phyloP scores from a whole-genome alignment of 2,329 filamentous ascomycete genomes.

The Sporothrix euskadiensis region DNA sequence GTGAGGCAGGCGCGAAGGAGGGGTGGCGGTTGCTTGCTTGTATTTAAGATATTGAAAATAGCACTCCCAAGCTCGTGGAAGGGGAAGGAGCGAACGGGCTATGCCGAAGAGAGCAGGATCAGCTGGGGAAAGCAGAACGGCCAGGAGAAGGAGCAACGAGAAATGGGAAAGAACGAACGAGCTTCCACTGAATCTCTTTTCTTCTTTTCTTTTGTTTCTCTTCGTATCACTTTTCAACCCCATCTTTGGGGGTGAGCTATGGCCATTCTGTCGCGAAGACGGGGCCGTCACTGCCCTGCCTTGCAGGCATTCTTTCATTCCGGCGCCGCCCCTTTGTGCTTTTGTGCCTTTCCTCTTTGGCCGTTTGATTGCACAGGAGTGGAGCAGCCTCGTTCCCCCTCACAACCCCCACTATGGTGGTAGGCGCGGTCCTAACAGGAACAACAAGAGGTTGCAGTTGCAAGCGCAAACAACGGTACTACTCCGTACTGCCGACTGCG shows the following conservation, averaged over 20 bases:
- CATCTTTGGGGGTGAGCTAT: neutral
- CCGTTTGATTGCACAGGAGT: conserved; percentile 19
- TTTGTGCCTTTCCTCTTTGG: neutral
- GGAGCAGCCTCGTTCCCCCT: conserved; percentile 19
- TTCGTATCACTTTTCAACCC: neutral
- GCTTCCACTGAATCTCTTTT: neutral
- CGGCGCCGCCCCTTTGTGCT: neutral
- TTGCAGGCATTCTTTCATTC: conserved; percentile 23
- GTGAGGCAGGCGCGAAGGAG: conserved; percentile 16
- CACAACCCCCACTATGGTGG: conserved; percentile 13
- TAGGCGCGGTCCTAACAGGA: conserved; percentile 9
- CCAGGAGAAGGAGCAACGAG: neutral
- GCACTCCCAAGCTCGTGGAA: conserved; percentile 1
- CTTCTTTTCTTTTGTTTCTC: neutral
- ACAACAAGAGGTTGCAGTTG: neutral
- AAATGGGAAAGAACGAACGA: neutral
- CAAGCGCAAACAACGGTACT: neutral
- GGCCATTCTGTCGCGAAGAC: neutral
- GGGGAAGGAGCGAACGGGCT: conserved; percentile 7
- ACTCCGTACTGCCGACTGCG: too few species aligned
- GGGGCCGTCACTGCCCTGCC: conserved; percentile 18
- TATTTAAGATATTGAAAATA: conserved; percentile 16
- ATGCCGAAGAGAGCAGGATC: conserved; percentile 21
- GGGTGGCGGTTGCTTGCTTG: conserved; percentile 10
- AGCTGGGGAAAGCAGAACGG: neutral